Conservation (phyloP, 768 basidiomycete species). For the Strobilomyces echinocephalus region DNA sequence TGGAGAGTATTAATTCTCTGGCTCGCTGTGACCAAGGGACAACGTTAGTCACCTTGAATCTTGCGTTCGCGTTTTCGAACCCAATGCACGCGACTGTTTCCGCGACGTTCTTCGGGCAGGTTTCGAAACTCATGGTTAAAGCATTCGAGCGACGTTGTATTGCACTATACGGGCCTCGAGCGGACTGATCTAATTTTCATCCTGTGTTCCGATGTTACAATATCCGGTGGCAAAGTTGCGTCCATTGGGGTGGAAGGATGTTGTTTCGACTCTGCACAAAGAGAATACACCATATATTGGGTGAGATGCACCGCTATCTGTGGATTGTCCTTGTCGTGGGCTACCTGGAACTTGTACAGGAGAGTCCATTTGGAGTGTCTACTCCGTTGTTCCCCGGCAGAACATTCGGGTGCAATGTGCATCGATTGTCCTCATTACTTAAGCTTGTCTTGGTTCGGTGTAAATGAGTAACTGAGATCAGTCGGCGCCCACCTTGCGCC, state of each 20-base stretch:
- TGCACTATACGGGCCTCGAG: conserved; percentile 58
- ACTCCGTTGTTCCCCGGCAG: no score
- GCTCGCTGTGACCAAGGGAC: conserved; percentile 33
- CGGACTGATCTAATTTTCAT: conserved; percentile 8
- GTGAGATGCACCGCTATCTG: background rate
- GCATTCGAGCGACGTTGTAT: conserved; percentile 87
- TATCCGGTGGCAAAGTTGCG: background rate
- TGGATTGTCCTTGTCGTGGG: no score
- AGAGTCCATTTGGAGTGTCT: no score
- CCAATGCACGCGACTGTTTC: conserved; percentile 84
- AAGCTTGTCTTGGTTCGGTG: no score
- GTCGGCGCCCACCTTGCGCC: background rate
- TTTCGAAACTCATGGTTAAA: conserved; percentile 83
- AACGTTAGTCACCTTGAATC: conserved; percentile 82
- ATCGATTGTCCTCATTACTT: no score
- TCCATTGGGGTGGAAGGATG: background rate
- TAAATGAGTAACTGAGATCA: no score
- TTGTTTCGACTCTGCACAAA: no score
- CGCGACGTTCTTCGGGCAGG: conserved; percentile 78
- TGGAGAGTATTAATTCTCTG: background rate
- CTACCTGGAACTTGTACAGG: no score
- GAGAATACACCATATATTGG: background rate
- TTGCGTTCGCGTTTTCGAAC: conserved; percentile 82
- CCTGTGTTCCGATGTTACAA: background rate
- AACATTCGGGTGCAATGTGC: no score